Conservation (phyloP, 805 yeast species). For the Spathaspora gorwiae region DNA sequence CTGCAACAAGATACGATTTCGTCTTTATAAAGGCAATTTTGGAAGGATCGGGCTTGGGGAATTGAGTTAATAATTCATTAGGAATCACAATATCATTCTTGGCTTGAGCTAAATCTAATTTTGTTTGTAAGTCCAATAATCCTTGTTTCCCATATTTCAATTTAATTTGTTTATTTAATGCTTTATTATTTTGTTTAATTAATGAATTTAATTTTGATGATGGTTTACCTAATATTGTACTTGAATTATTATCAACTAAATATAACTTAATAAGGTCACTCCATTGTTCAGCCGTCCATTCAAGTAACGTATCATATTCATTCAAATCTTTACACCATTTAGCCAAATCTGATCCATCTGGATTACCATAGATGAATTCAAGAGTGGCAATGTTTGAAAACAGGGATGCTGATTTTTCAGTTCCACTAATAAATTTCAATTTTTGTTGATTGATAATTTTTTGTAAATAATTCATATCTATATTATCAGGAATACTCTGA, state of each 20-base stretch:
- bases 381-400: slow-evolving; percentile 65
- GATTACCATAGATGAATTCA: slow-evolving; percentile 76
- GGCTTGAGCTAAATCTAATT: slow-evolving; percentile 57
- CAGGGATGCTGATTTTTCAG: slow-evolving; percentile 59
- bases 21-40: slow-evolving; percentile 70
- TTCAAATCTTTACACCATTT: slow-evolving; percentile 50
- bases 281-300: slow-evolving; percentile 74
- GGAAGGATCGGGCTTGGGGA: slow-evolving; percentile 71
- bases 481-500: slow-evolving; percentile 44
- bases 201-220: slow-evolving; percentile 53
- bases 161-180: slow-evolving; percentile 46
- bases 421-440: slow-evolving; percentile 54
- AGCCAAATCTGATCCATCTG: slow-evolving; percentile 53
- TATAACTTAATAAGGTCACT: slow-evolving; percentile 44
- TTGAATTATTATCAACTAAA: slow-evolving; percentile 59
- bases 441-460: slow-evolving; percentile 65
- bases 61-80: slow-evolving; percentile 51
- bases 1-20: slow-evolving; percentile 46
- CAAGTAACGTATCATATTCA: slow-evolving; percentile 54
- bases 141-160: slow-evolving; percentile 56
- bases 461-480: slow-evolving; percentile 63
- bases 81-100: slow-evolving; percentile 80
- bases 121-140: slow-evolving; percentile 44
- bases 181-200: slow-evolving; percentile 48
- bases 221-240: slow-evolving; percentile 68